Evolutionary conservation across 192 early-diverging fungal genomes (phyloP), one percentile per base, ranked within the genome.

Genomic region (Backusella parvicylindrica): DNA sequence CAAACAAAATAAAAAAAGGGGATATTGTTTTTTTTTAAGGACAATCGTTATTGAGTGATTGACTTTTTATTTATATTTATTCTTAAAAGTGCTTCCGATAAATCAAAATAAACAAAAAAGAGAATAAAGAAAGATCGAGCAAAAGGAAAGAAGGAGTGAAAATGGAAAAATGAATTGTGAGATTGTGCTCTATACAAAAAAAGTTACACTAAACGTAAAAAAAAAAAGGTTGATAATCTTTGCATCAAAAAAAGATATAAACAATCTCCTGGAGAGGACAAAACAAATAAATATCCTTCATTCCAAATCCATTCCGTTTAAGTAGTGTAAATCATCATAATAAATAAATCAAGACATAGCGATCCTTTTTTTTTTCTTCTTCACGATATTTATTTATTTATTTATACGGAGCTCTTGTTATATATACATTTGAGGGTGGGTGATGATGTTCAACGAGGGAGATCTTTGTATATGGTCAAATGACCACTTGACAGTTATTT

Each of bases 151-250:
- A 32, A 65, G 64, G 64, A 65, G 64, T 41, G 12, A 41, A 41
- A 41, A n/a, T n/a, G 12, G 21, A 41, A 63, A 28, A 30, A 26
- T 63, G 13, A 28, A 28, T 26, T 28, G 26, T 63, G n/a, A 28
- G n/a, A 28, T 60, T n/a, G 23, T 41, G 15, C 40, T 41, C 40
- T 41, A 41, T 41, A 41, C 40, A 41, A 41, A 41, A 41, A 41
- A 41, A 47, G 43, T 47, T 47, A 47, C 43, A 47, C 43, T 5
- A 47, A 47, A 7, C 50, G n/a, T 50, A 21, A 56, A 26, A 56
- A 37, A 37, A 37, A 53, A 56, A 56, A 56, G 50, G 50, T 56
- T 56, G 50, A 56, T 56, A 56, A 56, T 56, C 50, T 56, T 56
- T 56, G 50, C 50, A 56, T 56, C 50, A 47, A 43, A 56, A 56